A percentile compares a stretch with the other conserved stretches of the same genome.
Evolutionary conservation across 345 rosid genomes (phyloP).

Genomic region (Anacardium occidentale): DNA sequence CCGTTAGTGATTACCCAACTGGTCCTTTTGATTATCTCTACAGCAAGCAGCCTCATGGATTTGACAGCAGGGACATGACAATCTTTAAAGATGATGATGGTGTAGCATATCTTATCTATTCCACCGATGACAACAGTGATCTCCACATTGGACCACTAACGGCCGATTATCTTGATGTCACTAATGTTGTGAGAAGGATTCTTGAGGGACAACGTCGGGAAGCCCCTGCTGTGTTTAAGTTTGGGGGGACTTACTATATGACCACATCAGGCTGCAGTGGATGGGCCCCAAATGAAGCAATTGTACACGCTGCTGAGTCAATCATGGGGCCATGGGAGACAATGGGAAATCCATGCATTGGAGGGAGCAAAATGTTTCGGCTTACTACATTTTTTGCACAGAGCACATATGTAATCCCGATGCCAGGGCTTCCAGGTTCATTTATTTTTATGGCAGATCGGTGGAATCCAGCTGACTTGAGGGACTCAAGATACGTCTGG

Average conservation of each 20-base stretch:
- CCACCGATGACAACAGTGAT: conserved; percentile 83
- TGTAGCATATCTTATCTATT: conserved; percentile 72
- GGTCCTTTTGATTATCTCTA: conserved; percentile 77
- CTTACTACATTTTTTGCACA: conserved; percentile 82
- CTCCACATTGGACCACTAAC: conserved; percentile 87
- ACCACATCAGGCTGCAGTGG: conserved; percentile 88
- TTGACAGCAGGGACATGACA: conserved; percentile 94
- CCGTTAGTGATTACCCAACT: conserved; percentile 63
- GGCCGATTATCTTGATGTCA: conserved; percentile 67
- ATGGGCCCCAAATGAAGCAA: conserved; percentile 96
- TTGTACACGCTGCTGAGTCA: conserved; percentile 80
- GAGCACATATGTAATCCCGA: conserved; percentile 77
- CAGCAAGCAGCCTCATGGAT: conserved; percentile 83
- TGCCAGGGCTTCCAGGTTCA: conserved; percentile 62
- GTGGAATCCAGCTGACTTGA: conserved; percentile 86
- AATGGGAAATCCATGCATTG: conserved; percentile 81
- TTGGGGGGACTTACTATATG: conserved; percentile 82
- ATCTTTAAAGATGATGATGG: conserved; percentile 83
- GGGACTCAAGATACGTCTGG: conserved; percentile 91
- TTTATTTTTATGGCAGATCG: conserved; percentile 93
- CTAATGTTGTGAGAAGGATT: conserved; percentile 48
- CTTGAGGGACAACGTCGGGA: conserved; percentile 75
- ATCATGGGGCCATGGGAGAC: conserved; percentile 97
- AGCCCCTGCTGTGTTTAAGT: conserved; percentile 89
- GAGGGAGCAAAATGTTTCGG: conserved; percentile 71